Evolutionary conservation across 2,329 filamentous ascomycete genomes (phyloP), one percentile per base, ranked within the genome.

Genomic region (Aspergillus niger): DNA sequence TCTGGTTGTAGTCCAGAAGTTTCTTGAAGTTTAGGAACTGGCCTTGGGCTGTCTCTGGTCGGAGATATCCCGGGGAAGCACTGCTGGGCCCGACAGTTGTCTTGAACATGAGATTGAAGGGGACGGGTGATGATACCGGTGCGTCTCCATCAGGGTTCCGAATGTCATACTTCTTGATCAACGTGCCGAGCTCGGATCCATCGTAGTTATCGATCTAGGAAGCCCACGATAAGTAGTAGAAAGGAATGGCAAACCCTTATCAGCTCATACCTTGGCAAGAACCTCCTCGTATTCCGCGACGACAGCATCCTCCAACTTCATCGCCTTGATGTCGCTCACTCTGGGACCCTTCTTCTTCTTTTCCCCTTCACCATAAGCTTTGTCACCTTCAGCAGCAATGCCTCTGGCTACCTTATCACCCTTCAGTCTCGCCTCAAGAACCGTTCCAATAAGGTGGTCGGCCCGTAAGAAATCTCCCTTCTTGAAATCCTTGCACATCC

Each of bases 51-150:
- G 95, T 99, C 80, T 99, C 95, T 47, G 95, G 95, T 57, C 93
- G 87, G 60, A 97, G 83, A 77, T 92, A 97, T 57, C 91, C 93
- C 50, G 90, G 86, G 63, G 90, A 83, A 74, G 96, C 93, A 77
- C 91, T 90, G 81, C 91, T 96, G 58, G 94, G 93, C 63, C 95
- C 95, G 74, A 99, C 97, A 38, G 91, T 84, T 44, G 94, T 97
- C 78, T 94, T 89, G 84, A 98, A 99, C 95, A 99, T 99, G 72
- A 99, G 87, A 81, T 99, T 99, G 86, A 98, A 97, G 43, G 92
- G 84, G 51, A 96, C 89, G 3, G 95, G 95, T 28, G 90, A 88
- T 26, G 87, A 85, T 36, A 96, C 30, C 11, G 30, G 30, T 36
- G 30, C 88, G 69, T 91, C 85, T 63, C 87, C 86, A 68, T 88